Evolutionary conservation across 1,139 yeast species (phyloP).

Genomic region (Scheffersomyces cryptocercus): DNA sequence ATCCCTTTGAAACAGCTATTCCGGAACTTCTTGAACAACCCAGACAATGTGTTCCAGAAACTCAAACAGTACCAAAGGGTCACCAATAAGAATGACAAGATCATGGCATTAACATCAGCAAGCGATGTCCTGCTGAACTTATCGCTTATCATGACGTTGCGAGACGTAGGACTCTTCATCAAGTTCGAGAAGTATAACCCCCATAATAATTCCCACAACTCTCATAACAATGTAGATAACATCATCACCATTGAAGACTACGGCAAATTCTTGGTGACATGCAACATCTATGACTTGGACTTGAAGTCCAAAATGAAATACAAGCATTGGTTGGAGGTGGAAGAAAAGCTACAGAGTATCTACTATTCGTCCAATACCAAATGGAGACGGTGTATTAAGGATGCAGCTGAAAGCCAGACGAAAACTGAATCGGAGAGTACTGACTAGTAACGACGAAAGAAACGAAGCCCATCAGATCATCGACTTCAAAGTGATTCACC

Average conservation of each 20-base stretch:
- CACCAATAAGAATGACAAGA: slow-evolving; percentile 34
- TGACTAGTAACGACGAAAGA: neutral
- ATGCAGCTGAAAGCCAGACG: slow-evolving; percentile 3
- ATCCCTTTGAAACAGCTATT: slow-evolving; percentile 35
- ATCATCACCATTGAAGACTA: slow-evolving; percentile 26
- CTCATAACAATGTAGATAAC: slow-evolving; percentile 36
- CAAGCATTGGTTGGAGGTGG: slow-evolving; percentile 45
- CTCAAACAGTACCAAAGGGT: slow-evolving; percentile 39
- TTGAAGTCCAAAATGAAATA: slow-evolving; percentile 42
- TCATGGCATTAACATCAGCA: slow-evolving; percentile 33
- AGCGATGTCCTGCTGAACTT: slow-evolving; percentile 48
- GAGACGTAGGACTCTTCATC: slow-evolving; percentile 56
- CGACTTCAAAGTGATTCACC: no score
- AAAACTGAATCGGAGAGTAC: slow-evolving; percentile 3
- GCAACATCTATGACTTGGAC: slow-evolving; percentile 48
- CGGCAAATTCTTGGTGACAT: slow-evolving; percentile 33
- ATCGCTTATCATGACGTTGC: slow-evolving; percentile 52
- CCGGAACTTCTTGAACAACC: slow-evolving; percentile 26
- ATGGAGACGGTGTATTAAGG: slow-evolving; percentile 38
- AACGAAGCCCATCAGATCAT: neutral
- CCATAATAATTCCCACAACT: slow-evolving; percentile 31
- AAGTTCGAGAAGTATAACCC: slow-evolving; percentile 39
- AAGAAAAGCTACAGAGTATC: slow-evolving; percentile 32
- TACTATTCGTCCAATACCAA: slow-evolving; percentile 37
- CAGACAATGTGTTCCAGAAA: slow-evolving; percentile 39